Conservation (phyloP, 768 basidiomycete genomes). For the Exidia glandulosa region DNA sequence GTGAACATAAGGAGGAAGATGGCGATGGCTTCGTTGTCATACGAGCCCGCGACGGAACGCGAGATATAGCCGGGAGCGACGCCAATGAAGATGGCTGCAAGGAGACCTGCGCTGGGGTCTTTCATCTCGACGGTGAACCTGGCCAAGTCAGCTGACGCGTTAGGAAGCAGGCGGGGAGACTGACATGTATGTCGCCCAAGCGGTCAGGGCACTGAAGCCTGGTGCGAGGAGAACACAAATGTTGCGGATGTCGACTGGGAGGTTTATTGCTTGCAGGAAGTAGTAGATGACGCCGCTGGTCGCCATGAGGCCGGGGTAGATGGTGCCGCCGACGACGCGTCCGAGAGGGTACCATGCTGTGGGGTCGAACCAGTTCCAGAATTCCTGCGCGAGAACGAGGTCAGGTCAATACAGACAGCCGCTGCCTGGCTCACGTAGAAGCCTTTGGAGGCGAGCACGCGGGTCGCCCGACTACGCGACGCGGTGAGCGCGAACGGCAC, state of each 20-base stretch:
- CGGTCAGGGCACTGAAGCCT: conserved; percentile 92
- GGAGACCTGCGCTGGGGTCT: conserved; percentile 87
- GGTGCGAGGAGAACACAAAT: conserved; percentile 95
- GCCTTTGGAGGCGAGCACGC: conserved; percentile 79
- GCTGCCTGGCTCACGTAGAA: conserved; percentile 68
- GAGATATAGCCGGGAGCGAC: conserved; percentile 98
- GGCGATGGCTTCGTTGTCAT: conserved; percentile 99
- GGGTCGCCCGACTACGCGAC: conserved; percentile 74
- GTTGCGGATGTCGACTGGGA: conserved; percentile 96
- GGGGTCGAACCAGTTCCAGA: conserved; percentile 99
- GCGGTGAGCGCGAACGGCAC: conserved; percentile 8
- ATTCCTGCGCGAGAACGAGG: conserved; percentile 52
- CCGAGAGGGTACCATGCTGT: conserved; percentile 99
- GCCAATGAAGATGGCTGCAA: conserved; percentile 96
- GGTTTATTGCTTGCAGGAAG: conserved; percentile 71
- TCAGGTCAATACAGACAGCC: not conserved
- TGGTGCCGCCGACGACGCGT: conserved; percentile 94
- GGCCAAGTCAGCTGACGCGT: not conserved
- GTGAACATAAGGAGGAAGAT: conserved; percentile 99
- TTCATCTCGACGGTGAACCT: conserved; percentile 98
- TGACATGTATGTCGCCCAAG: conserved; percentile 93
- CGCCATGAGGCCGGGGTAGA: conserved; percentile 97
- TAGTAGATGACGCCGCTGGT: conserved; percentile 97
- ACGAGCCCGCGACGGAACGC: conserved; percentile 96
- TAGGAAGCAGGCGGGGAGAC: conserved; percentile 13